Conservation (phyloP, 2,329 filamentous ascomycete species). For the Dactylellina cionopaga region DNA sequence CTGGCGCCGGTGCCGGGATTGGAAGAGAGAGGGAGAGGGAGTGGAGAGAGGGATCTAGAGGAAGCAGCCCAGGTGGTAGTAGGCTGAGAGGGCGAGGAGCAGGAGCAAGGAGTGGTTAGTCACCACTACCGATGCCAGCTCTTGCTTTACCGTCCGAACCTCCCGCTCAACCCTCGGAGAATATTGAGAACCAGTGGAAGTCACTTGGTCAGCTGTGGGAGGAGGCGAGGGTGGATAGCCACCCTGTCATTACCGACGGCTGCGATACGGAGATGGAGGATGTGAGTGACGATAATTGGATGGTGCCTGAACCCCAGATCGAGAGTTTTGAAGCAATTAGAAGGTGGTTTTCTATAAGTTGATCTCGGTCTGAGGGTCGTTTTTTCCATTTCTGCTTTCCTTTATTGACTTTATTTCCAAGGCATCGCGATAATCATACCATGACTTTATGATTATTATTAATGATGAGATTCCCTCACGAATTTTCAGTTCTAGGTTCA, state of each 20-base stretch:
- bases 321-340: not conserved
- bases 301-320: not conserved
- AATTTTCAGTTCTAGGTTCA: too few species aligned
- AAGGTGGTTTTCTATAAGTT: not conserved
- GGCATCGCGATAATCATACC: too few species aligned
- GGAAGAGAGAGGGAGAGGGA: not conserved
- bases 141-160: too few species aligned
- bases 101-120: slow-evolving; percentile 20
- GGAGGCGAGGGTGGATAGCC: not conserved
- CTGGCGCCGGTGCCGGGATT: not conserved
- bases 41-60: slow-evolving; percentile 1
- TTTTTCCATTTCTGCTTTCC: too few species aligned
- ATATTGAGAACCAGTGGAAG: not conserved
- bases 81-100: slow-evolving; percentile 15
- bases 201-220: slow-evolving; percentile 22
- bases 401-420: too few species aligned
- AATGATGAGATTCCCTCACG: too few species aligned
- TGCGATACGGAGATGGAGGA: not conserved
- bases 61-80: not conserved
- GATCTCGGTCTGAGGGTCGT: too few species aligned
- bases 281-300: not conserved
- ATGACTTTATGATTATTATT: too few species aligned
- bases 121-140: too few species aligned
- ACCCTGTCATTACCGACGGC: not conserved
- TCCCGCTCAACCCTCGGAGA: too few species aligned